These are phyloP conservation scores for Verruconis gallopava DNA, from an alignment of 2,329 filamentous ascomycete genomes.

Conservation along the genomic window DNA sequence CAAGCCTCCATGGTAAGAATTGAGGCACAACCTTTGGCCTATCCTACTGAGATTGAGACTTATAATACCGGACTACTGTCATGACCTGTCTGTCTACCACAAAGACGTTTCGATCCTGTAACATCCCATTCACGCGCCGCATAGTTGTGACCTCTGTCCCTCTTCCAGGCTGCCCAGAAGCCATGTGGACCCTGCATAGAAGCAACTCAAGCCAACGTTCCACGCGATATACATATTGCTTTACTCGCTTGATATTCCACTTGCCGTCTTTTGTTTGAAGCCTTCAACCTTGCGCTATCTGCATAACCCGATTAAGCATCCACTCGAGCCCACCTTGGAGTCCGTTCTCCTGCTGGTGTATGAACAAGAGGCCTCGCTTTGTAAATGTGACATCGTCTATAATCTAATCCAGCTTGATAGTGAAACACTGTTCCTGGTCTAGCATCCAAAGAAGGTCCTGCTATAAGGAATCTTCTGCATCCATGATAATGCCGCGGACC, in stretches of 20 bases:
- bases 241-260: slow-evolving; percentile 8
- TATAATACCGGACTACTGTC: slow-evolving; percentile 16
- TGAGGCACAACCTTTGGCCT: slow-evolving; percentile 16
- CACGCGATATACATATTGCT: not conserved
- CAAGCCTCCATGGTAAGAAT: slow-evolving; percentile 15
- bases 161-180: slow-evolving; percentile 7
- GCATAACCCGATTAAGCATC: slow-evolving; percentile 11
- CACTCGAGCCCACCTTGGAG: slow-evolving; percentile 12
- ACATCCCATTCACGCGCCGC: slow-evolving; percentile 13
- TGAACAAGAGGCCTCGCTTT: slow-evolving; percentile 13
- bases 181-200: slow-evolving; percentile 2
- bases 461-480: slow-evolving; percentile 14
- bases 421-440: slow-evolving; percentile 12
- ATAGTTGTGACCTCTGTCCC: slow-evolving; percentile 14
- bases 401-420: slow-evolving; percentile 12
- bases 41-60: slow-evolving; percentile 16
- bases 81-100: slow-evolving; percentile 14
- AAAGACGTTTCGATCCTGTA: slow-evolving; percentile 16
- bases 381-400: slow-evolving; percentile 14
- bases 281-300: slow-evolving; percentile 10
- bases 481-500: slow-evolving; percentile 11
- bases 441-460: slow-evolving; percentile 12
- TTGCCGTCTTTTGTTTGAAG: slow-evolving; percentile 8
- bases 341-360: slow-evolving; percentile 13
- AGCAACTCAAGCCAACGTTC: slow-evolving; percentile 1